Evolutionary conservation across 1,139 yeast genomes (phyloP), one percentile per base, ranked within the genome.

Genomic region (Geotrichum histeridarum): DNA sequence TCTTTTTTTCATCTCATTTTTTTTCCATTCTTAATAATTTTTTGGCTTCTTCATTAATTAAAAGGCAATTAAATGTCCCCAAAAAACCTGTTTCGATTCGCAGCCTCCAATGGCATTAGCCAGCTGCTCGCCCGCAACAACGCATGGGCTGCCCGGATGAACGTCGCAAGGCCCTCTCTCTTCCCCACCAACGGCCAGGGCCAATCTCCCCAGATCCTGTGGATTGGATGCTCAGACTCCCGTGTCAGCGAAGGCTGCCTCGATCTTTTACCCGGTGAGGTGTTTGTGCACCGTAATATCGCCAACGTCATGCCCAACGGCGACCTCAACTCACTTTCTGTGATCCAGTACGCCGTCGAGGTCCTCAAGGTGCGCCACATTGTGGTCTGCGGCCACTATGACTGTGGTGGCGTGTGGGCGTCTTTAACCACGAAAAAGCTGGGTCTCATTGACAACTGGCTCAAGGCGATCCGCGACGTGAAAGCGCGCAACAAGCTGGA

Each of bases 211-310:
- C 95, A 90, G 70, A 89, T 97, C 9, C 74, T 93, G 55, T 91
- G 97, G 95, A 86, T 93, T 59, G 97, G 98, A 3, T 93, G 99
- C 70, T 83, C 95, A 5, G 99, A 93, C 70, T 89, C 97, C 11
- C 82, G 99, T 63, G 88, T 87, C 56, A 87, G 91, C 53, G 97
- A 93, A 63, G 76, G 76, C 46, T 83, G 90, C 63, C 73, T 93
- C 54, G 91, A 91, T 37, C 74, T 86, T 55, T 66, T 71, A 4
- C 98, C 98, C 1, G 99, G 99, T 48, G 98, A 91, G 70, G 80
- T 90, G 9, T 91, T 93, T 74, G 88, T 93, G n/a, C 91, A 88
- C 69, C 81, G 96, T 67, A 90, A 90, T 65, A 87, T 93, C 59
- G 98, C 96, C 55, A 93, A 93, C 70, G 78, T 89, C 56, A 79